These are phyloP conservation scores for Vanilla planifolia DNA, from an alignment of 106 monocot genomes.

Conservation along the genomic window DNA sequence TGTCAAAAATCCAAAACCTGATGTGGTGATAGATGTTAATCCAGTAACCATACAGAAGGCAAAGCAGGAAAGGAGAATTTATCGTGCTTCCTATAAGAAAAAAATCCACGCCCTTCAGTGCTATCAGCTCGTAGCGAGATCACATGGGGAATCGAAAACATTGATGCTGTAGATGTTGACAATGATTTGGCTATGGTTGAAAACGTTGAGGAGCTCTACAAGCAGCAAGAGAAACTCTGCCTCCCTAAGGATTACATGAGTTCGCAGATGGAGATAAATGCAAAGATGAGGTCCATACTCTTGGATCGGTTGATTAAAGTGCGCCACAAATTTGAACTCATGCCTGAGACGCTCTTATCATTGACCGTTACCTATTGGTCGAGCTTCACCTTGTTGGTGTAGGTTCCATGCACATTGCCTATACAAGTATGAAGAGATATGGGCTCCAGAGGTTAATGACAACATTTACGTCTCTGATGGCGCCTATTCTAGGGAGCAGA, in stretches of 20 bases:
- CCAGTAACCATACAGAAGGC: conserved; percentile 20
- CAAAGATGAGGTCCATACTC: conserved; percentile 63
- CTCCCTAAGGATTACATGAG: conserved; percentile 43
- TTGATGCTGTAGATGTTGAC: conserved; percentile 35
- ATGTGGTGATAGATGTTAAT: conserved; percentile 30
- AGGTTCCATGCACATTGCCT: conserved; percentile 64
- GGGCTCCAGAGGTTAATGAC: conserved; percentile 66
- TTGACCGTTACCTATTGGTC: conserved; percentile 50
- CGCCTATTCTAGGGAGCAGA: conserved; percentile 40
- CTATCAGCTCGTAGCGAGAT: conserved; percentile 42
- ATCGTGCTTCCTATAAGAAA: conserved; percentile 2
- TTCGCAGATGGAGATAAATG: conserved; percentile 56
- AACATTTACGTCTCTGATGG: conserved; percentile 59
- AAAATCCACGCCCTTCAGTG: conserved; percentile 29
- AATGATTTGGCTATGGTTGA: conserved; percentile 55
- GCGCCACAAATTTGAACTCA: conserved; percentile 59
- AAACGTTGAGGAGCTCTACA: conserved; percentile 69
- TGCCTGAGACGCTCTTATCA: conserved; percentile 61
- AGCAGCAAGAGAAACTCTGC: conserved; percentile 22
- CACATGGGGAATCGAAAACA: conserved; percentile 48
- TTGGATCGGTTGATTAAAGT: conserved; percentile 71
- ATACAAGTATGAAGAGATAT: conserved; percentile 83
- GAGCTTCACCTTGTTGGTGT: conserved; percentile 66
- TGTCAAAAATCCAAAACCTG: conserved; percentile 15
- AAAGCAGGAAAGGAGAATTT: neutral